Conservation (phyloP, 768 basidiomycete genomes). For the Kwoniella europaea region DNA sequence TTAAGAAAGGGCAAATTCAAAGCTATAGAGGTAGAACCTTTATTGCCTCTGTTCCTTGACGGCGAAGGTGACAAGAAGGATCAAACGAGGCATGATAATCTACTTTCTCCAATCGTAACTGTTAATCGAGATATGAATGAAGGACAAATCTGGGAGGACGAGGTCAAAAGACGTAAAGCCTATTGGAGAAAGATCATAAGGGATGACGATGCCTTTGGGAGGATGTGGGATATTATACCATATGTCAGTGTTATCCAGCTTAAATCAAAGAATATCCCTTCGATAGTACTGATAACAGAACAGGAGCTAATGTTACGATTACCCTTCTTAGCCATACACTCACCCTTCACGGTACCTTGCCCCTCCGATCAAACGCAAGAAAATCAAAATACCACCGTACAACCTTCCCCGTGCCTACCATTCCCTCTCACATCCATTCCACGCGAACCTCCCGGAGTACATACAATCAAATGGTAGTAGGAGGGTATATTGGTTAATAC, state of each 20-base stretch:
- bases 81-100: background rate
- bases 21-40: conserved; percentile 3
- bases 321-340: conserved; percentile 7
- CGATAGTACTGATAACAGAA: too few relatives aligned
- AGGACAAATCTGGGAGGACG: conserved; percentile 6
- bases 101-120: background rate
- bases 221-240: conserved; percentile 20
- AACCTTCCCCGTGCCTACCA: conserved; percentile 17
- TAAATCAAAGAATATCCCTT: too few relatives aligned
- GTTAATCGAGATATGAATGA: background rate
- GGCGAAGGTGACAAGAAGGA: background rate
- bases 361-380: background rate
- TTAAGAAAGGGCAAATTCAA: conserved; percentile 27
- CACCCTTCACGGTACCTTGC: conserved; percentile 1
- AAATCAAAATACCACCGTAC: conserved; percentile 17
- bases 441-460: conserved; percentile 35
- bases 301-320: background rate
- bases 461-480: conserved; percentile 23
- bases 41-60: background rate
- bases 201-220: conserved; percentile 12
- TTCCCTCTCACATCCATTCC: conserved; percentile 36
- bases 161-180: conserved; percentile 20
- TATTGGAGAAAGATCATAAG: conserved; percentile 19
- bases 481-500: conserved; percentile 50
- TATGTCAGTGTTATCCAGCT: conserved; percentile 3